Evolutionary conservation across 768 basidiomycete genomes (phyloP), one percentile per base, ranked within the genome.

Genomic region (Panellus pusillus): DNA sequence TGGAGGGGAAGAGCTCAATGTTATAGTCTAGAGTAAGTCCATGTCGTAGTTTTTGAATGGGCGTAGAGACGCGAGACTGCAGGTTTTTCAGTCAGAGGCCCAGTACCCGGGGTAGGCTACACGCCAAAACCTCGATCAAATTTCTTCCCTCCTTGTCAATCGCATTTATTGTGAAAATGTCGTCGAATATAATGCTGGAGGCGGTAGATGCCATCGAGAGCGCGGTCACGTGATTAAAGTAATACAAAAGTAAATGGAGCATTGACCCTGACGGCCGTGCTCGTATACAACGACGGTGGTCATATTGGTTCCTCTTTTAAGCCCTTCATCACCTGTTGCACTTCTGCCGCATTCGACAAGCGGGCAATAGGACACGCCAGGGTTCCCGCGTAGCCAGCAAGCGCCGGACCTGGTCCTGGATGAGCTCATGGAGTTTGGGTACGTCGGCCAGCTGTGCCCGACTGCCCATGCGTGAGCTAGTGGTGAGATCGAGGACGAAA

Each of bases 401-500:
- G 43, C 80, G 79, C 37, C 90, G 79, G 0, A 97, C 81, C 69
- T 96, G 90, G 60, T 87, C 82, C 58, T 91, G 81, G 46, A 99
- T 92, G 46, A 99, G 78, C 67, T 99, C 95, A 61, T 98, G 95
- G 14, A 98, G 76, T 70, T 99, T 99, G 20, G 97, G 96, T 1
- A 99, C 91, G 65, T 99, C 94, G 55, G 93, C 93, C 1, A 99
- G 79, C 71, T 98, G 97, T n/a, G 97, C 95, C 41, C 96, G 85
- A 60, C 91, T 94, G 17, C 97, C 97, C 76, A 98, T 86, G 4
- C 98, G 79, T 24, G 94, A 98, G 7, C 86, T 92, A 11, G 92
- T 94, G 45, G 87, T 83, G 39, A 99, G 77, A 62, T 89, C 84
- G 17, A 99, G 83, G 14, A 83, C 83, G 64, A 99, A 97, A 63